Evolutionary conservation across 2,329 filamentous ascomycete genomes (phyloP).

Genomic region (Tolypocladium nubicola): DNA sequence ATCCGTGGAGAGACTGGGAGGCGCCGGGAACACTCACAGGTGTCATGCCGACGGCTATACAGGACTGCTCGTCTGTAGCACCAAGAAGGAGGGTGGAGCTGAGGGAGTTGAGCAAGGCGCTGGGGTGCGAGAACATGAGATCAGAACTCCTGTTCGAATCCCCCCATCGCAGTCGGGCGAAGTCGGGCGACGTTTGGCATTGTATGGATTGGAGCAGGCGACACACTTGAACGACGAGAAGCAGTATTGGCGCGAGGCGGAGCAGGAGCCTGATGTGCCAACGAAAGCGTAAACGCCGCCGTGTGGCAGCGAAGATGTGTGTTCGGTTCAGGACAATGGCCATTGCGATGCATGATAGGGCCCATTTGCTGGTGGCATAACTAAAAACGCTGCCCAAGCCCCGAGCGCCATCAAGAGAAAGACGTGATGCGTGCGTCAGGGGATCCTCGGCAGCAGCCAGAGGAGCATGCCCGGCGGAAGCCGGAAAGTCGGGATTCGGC

Average conservation of each 20-base stretch:
- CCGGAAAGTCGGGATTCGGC: slow-evolving; percentile 3
- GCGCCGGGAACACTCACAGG: slow-evolving; percentile 40
- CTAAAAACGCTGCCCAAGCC: slow-evolving; percentile 79
- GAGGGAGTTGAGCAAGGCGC: slow-evolving; percentile 59
- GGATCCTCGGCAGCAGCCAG: slow-evolving; percentile 6
- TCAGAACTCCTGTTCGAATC: slow-evolving; percentile 53
- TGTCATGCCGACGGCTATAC: slow-evolving; percentile 62
- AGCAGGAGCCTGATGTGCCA: slow-evolving; percentile 63
- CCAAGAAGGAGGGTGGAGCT: slow-evolving; percentile 65
- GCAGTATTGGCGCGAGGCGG: slow-evolving; percentile 58
- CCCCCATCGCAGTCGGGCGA: slow-evolving; percentile 59
- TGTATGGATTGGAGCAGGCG: slow-evolving; percentile 73
- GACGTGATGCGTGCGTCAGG: slow-evolving; percentile 24
- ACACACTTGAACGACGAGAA: slow-evolving; percentile 59
- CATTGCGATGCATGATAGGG: slow-evolving; percentile 75
- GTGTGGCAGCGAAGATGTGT: slow-evolving; percentile 83
- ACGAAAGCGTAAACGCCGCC: slow-evolving; percentile 64
- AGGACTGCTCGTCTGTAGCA: slow-evolving; percentile 64
- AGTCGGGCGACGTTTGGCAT: slow-evolving; percentile 77
- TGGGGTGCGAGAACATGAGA: slow-evolving; percentile 60
- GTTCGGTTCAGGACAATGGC: slow-evolving; percentile 84
- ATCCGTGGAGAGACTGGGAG: slow-evolving; percentile 54
- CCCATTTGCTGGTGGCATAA: slow-evolving; percentile 89
- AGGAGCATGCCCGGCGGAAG: slow-evolving; percentile 1
- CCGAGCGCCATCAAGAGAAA: slow-evolving; percentile 49